Evolutionary conservation across 371 early-diverging fungal species (phyloP), one percentile per base, ranked within the genome.

Genomic region (Mucor lusitanicus): DNA sequence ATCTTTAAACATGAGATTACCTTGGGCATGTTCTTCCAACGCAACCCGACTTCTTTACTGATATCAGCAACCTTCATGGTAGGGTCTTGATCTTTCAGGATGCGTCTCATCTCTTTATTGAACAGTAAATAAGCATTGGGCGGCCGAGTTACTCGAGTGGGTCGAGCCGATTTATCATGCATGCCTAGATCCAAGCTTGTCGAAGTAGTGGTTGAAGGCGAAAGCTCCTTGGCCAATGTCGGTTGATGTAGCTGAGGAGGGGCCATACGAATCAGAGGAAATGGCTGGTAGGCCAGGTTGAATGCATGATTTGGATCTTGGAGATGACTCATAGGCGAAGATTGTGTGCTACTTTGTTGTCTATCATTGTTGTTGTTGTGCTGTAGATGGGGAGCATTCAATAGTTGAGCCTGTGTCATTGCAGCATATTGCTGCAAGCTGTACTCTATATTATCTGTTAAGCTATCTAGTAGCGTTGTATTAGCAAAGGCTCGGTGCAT

Each of bases 91-190:
- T 85, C 80, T 65, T 89, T 78, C 39, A 90, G 68, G 27, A 82
- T 77, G 63, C 80, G 88, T 25, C 91, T 80, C 85, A 86, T 84
- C 64, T 88, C 87, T 63, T 85, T 85, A 63, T 89, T 90, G 61
- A 88, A 89, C 21, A 90, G 68, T 25, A 90, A 59, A 64, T 86
- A 90, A 21, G 89, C 87, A 68, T 90, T 90, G 60, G 88, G 87
- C 0, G 91, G 88, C n/a, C 90, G 81, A 59, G 83, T 88, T 25
- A 89, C 79, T 57, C 88, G 71, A 19, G 72, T 72, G 44, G 78
- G 78, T 27, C 71, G 59, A 8, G 25, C 59, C 17, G 50, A 28
- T 40, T 42, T 69, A 30, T 40, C 44, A 13, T 53, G 54, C 23
- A n/a, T 39, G 9, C 15, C n/a, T 35, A 64, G 56, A 27, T 72